These are phyloP conservation scores for Colletotrichum sp. DNA, from an alignment of 2,329 filamentous ascomycete species.

Conservation along the genomic window DNA sequence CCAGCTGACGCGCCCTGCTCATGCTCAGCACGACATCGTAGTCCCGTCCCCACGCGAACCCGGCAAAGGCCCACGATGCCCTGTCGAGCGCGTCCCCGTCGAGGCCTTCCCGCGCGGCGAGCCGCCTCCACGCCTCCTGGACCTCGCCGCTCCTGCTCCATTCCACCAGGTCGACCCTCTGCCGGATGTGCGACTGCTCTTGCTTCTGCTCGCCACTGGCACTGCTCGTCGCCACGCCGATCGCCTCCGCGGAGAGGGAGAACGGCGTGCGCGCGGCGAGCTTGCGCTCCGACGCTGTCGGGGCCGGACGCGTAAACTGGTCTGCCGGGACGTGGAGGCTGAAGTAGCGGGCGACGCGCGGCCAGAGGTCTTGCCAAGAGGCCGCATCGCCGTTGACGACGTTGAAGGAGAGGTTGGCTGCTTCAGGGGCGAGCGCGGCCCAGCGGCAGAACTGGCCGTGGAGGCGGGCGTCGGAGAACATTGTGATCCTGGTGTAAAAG, in stretches of 20 bases:
- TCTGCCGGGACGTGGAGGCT: conserved; percentile 33
- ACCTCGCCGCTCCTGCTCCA: conserved; percentile 44
- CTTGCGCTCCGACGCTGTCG: conserved; percentile 21
- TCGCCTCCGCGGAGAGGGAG: conserved; percentile 28
- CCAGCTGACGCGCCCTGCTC: conserved; percentile 47
- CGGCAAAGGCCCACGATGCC: conserved; percentile 46
- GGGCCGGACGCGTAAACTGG: conserved; percentile 27
- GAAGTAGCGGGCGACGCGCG: conserved; percentile 38
- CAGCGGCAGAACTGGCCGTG: conserved; percentile 29
- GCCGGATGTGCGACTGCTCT: conserved; percentile 30
- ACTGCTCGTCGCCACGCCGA: conserved; percentile 29
- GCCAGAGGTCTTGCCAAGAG: conserved; percentile 47
- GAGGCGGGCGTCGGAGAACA: conserved; percentile 33
- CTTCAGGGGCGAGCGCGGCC: conserved; percentile 21
- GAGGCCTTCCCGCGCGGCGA: conserved; percentile 41
- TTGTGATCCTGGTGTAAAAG: conserved; percentile 39
- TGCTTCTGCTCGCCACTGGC: conserved; percentile 15
- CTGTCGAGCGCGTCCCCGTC: conserved; percentile 39
- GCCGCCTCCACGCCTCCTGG: conserved; percentile 39
- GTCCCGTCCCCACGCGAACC: conserved; percentile 45
- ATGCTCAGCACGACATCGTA: conserved; percentile 44
- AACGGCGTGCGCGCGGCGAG: conserved; percentile 32
- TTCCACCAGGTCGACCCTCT: conserved; percentile 42
- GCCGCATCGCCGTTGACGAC: conserved; percentile 44
- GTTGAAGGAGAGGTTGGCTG: conserved; percentile 45